phyloP scores from a whole-genome alignment of 2,329 filamentous ascomycete genomes.

The Xylariaceae sp. region DNA sequence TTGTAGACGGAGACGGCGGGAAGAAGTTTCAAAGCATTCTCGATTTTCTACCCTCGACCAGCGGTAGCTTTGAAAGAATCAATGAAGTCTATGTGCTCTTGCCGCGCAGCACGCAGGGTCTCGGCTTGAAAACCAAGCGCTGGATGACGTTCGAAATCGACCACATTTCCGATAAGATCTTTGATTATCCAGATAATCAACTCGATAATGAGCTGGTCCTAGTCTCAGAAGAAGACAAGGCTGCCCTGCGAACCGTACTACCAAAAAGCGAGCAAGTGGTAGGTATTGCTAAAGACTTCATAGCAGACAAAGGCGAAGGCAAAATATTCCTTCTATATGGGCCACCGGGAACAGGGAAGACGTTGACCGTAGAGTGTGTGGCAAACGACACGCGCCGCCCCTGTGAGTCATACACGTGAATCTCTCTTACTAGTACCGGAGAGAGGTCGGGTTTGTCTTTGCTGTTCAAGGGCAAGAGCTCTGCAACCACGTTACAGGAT shows the following conservation, averaged over 20 bases:
- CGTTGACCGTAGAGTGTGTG: slow-evolving; percentile 1
- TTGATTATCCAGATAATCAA: not conserved
- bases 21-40: not conserved
- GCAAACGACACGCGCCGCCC: not conserved
- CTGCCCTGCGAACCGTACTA: not conserved
- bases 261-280: not conserved
- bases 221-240: not conserved
- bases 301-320: not conserved
- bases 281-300: not conserved
- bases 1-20: not conserved
- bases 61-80: not conserved
- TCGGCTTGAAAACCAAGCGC: not conserved
- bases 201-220: not conserved
- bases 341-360: not conserved
- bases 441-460: too few species aligned
- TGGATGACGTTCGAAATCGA: slow-evolving; percentile 1
- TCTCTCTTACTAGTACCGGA: too few species aligned
- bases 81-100: not conserved
- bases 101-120: not conserved
- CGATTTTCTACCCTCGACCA: not conserved
- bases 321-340: not conserved
- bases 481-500: too few species aligned
- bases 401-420: too few species aligned
- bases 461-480: too few species aligned
- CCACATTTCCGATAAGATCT: not conserved